Percentiles rank a stretch among this genome's conserved stretches.
Conservation (phyloP, 2,329 filamentous ascomycete genomes). For the Nigrospora osmanthi region DNA sequence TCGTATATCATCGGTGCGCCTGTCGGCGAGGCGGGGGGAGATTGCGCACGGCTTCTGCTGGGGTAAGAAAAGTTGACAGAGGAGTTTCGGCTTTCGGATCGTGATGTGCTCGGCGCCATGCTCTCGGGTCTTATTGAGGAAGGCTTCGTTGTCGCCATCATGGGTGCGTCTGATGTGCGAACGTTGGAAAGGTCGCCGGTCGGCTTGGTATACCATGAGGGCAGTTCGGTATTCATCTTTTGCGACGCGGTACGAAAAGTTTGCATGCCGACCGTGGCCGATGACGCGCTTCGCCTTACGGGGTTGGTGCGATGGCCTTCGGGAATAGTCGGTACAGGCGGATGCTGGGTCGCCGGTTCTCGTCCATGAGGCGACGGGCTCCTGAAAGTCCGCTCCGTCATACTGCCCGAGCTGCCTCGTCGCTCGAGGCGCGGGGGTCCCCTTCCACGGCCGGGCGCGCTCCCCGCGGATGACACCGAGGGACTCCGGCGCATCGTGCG, state of each 20-base stretch:
- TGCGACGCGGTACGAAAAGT: constrained; percentile 47
- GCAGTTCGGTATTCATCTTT: constrained; percentile 32
- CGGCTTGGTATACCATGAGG: constrained; percentile 42
- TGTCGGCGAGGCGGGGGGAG: constrained; percentile 25
- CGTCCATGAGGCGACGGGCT: constrained; percentile 57
- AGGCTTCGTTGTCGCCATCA: constrained; percentile 23
- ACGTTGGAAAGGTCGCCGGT: constrained; percentile 35
- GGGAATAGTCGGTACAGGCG: constrained; percentile 72
- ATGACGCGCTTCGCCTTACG: constrained; percentile 5
- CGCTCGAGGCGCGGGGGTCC: constrained; percentile 47
- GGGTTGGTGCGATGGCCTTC: constrained; percentile 15
- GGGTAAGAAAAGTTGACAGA: constrained; percentile 56
- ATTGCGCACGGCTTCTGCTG: constrained; percentile 31
- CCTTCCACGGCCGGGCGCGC: constrained; percentile 35
- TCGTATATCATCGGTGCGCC: constrained; percentile 46
- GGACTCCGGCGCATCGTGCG: constrained; percentile 66
- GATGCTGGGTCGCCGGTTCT: constrained; percentile 39
- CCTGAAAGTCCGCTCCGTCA: constrained; percentile 84
- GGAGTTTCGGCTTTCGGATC: constrained; percentile 38
- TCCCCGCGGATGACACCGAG: constrained; percentile 59
- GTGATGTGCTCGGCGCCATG: constrained; percentile 22
- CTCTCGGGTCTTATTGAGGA: constrained; percentile 9
- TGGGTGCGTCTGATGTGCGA: constrained; percentile 34
- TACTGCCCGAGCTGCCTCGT: constrained; percentile 66
- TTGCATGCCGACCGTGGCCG: constrained; percentile 33